Percentiles rank a stretch among this genome's conserved stretches.
These are phyloP conservation scores for Candida ipomoeae DNA, from an alignment of 805 yeast species.

Conservation along the genomic window DNA sequence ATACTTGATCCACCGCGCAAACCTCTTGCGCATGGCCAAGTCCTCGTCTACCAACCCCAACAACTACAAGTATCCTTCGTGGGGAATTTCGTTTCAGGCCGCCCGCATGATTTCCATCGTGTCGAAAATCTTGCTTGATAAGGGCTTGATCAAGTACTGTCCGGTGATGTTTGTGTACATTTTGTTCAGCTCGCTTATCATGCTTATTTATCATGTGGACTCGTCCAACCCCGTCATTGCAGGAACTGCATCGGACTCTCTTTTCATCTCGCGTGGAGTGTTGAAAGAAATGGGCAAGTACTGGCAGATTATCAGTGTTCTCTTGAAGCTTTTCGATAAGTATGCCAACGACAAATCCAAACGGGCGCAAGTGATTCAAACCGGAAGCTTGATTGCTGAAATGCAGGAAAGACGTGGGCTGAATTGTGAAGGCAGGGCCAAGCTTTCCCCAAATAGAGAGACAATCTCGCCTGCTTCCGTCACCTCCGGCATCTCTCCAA, in stretches of 20 bases:
- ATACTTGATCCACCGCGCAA: conserved; percentile 67
- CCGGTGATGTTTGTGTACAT: conserved; percentile 60
- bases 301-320: conserved; percentile 39
- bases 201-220: conserved; percentile 67
- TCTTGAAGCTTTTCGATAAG: conserved; percentile 36
- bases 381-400: conserved; percentile 36
- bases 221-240: conserved; percentile 39
- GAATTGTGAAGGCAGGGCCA: neutral
- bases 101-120: conserved; percentile 71
- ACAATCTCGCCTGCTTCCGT: conserved; percentile 1
- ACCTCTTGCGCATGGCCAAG: conserved; percentile 49
- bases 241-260: conserved; percentile 40
- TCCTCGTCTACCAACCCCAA: conserved; percentile 37
- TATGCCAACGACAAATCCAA: conserved; percentile 40
- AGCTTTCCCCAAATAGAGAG: neutral
- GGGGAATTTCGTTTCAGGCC: conserved; percentile 80
- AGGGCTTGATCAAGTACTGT: conserved; percentile 46
- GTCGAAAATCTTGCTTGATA: conserved; percentile 49
- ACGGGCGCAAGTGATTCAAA: conserved; percentile 38
- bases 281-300: conserved; percentile 33
- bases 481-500: conserved; percentile 9
- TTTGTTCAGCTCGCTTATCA: conserved; percentile 59
- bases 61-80: conserved; percentile 57
- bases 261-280: conserved; percentile 34
- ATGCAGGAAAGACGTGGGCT: conserved; percentile 26